Base-by-base conservation (phyloP, 495 filamentous ascomycete species). In the Choiromyces venosus region DNA sequence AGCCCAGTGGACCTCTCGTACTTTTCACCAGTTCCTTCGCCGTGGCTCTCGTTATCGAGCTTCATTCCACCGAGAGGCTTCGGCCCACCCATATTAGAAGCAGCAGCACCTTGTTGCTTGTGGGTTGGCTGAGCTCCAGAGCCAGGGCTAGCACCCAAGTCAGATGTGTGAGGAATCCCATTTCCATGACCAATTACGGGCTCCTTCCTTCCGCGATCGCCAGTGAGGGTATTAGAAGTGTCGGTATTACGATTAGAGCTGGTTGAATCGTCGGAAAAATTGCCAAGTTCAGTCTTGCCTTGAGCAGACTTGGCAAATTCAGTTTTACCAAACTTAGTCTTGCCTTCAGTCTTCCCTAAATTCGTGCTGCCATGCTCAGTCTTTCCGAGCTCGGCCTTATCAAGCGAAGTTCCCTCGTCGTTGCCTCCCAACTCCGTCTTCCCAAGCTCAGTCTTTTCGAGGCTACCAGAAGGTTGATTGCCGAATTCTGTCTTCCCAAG, bases 1-100 rank as follows among this genome's bases (percentile, higher is more conserved):
- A 89, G 75, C 8, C 85, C 88, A 39, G 85, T 85, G 67, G 85
- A 86, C 80, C 83, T 86, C 64, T 87, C 85, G 70, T 86, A 89
- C 65, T 86, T 75, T 80, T 87, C 81, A 19, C 85, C 87, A 3
- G 88, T 85, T 2, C 85, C 87, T 33, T 85, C 76, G 40, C 82
- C 82, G 36, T 77, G 68, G 37, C 71, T 70, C 8, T 68, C 67
- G 25, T 73, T 37, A 25, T 78, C 29, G 56, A 37, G 70, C 37
- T 65, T 73, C 37, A 75, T 66, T 33, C 33, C 73, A 52, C 37
- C 82, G 76, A 64, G 69, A 69, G 16, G 77, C 71, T 33, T 81
- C 70, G 29, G 81, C 70, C 16, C 61, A 73, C 33, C 69, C 36
- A 9, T 64, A 35, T 33, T 78, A 35, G 25, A 76, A 37, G 16